These are phyloP conservation scores for Colletotrichum higginsianum DNA, from an alignment of 2,329 filamentous ascomycete species.

Conservation along the genomic window DNA sequence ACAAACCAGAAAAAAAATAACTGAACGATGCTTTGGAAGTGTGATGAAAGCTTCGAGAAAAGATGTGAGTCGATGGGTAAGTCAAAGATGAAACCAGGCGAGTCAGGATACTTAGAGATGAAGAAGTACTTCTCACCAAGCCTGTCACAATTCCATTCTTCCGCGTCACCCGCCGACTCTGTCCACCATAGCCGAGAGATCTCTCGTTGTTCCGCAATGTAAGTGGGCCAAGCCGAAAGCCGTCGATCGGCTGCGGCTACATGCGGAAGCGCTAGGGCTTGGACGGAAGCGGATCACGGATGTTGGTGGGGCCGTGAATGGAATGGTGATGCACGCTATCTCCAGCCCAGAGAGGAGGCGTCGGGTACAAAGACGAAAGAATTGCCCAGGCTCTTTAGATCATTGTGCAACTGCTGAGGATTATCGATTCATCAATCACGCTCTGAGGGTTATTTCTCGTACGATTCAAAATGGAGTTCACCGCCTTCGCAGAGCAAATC, in stretches of 20 bases:
- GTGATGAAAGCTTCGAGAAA: not conserved
- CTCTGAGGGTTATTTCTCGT: conserved; percentile 1
- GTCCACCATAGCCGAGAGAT: not conserved
- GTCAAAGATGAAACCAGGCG: conserved; percentile 4
- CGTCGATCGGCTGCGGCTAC: conserved; percentile 27
- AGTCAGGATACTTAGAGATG: conserved; percentile 23
- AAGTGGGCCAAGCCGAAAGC: conserved; percentile 37
- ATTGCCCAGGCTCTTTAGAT: conserved; percentile 19
- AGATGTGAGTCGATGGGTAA: not conserved
- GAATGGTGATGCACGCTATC: conserved; percentile 37
- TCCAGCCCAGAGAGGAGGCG: conserved; percentile 9
- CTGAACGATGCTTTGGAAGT: not conserved
- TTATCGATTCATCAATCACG: conserved; percentile 8
- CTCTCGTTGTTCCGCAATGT: conserved; percentile 19
- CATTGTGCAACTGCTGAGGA: conserved; percentile 3
- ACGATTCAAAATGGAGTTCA: conserved; percentile 56
- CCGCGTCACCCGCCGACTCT: conserved; percentile 9
- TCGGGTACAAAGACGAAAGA: conserved; percentile 42
- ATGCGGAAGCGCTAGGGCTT: conserved; percentile 33
- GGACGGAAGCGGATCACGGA: conserved; percentile 42
- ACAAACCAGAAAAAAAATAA: not conserved
- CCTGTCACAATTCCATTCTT: not conserved
- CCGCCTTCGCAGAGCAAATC: conserved; percentile 56
- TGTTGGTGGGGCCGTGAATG: conserved; percentile 29
- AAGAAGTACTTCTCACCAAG: conserved; percentile 20